Conservation (phyloP, 169 alveolate genomes). For the Plasmodium vivax region DNA sequence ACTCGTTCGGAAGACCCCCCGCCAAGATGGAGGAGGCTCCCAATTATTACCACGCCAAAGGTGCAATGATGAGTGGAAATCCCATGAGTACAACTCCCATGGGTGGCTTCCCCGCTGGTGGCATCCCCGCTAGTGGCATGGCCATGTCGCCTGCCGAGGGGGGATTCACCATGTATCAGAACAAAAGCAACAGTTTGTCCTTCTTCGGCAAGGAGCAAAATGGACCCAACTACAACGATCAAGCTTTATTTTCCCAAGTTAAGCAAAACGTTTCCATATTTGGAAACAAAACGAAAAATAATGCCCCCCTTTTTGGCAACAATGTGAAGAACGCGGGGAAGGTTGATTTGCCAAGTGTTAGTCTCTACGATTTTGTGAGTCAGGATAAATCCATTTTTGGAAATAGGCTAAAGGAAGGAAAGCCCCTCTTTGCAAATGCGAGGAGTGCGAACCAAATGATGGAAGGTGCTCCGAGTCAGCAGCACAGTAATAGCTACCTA, state of each 20-base stretch:
- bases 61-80: not conserved
- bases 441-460: not conserved
- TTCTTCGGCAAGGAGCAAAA: not conserved
- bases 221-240: not conserved
- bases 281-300: constrained; percentile 32
- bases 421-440: constrained; percentile 18
- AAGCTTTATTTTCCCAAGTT: constrained; percentile 11
- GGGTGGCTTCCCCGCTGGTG: not conserved
- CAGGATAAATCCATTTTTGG: constrained; percentile 67
- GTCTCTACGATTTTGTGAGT: constrained; percentile 53
- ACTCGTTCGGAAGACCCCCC: not conserved
- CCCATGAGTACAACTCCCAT: too few species aligned
- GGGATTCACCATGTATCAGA: not conserved
- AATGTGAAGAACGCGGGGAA: not conserved
- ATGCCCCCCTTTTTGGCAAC: constrained; percentile 42
- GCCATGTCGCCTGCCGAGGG: not conserved
- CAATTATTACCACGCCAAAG: not conserved
- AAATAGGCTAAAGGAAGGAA: constrained; percentile 56
- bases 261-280: constrained; percentile 58
- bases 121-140: not conserved
- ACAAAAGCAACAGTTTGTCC: not conserved
- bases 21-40: not conserved
- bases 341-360: not conserved
- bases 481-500: not conserved
- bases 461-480: not conserved